Base-by-base conservation (phyloP, 176 grass and related monocot species). In the Saccharum spontaneum region DNA sequence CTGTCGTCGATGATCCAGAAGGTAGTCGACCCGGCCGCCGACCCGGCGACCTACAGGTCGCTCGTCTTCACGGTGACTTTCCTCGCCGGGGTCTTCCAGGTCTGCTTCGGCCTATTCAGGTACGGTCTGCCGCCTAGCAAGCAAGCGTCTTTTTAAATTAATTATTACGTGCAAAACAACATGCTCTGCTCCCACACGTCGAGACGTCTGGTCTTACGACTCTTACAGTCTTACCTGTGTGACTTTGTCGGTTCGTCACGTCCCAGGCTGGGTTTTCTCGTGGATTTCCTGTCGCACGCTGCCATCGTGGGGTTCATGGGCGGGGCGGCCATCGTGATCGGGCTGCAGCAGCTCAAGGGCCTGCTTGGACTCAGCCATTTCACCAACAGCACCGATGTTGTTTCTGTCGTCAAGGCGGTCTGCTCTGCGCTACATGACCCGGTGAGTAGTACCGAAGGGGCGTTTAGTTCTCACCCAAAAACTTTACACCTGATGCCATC, bases 261-360 rank as follows among this genome's bases (percentile, higher is more conserved):
- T 59, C 45, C 52, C 86, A 97, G 95, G 69, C 71, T 98, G 68
- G 95, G 95, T 2, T 98, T 98, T 36, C 80, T 98, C 13, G 95
- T 98, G 73, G 93, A 98, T 87, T 90, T 98, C 71, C 85, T 98
- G 33, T 98, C 95, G 83, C 95, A 98, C 66, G 93, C 95, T 7
- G 91, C 95, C 74, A 91, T 93, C 43, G 95, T 98, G 2, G 95
- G 95, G 45, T 98, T 98, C 89, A 98, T 98, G 95, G 95, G 20
- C 7, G 95, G 95, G 36, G 95, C 95, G 15, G 95, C 95, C 41
- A 93, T 95, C 20, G 93, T 98, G 4, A 98, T 98, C 46, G 95
- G 95, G 3, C 26, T 98, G 79, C 95, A 98, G 77, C 95, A 98
- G 87, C 88, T 98, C 37, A 98, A 98, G 92, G 95, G 93, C 0